Percentiles rank a stretch among this genome's conserved stretches.
phyloP scores from a whole-genome alignment of 768 basidiomycete species.

The Lactarius hengduanensis region DNA sequence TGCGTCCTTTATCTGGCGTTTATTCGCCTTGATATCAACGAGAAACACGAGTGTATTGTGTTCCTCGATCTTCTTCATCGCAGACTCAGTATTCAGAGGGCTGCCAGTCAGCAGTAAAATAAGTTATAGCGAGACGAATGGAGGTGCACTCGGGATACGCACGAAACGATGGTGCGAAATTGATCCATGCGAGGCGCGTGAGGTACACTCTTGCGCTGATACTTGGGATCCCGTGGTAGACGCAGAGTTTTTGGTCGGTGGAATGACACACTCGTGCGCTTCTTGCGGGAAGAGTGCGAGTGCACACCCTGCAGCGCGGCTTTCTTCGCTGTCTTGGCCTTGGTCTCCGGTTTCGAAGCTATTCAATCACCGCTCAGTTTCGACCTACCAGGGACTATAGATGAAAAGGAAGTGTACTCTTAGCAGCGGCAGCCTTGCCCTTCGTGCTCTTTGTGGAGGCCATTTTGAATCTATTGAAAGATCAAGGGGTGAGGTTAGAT shows the following conservation, averaged over 20 bases:
- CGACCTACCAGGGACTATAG: background rate
- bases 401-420: constrained; percentile 38
- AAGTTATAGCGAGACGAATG: background rate
- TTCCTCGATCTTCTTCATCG: constrained; percentile 99
- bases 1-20: constrained; percentile 98
- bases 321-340: constrained; percentile 96
- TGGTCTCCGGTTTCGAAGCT: constrained; percentile 40
- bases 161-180: constrained; percentile 91
- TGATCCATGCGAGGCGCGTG: constrained; percentile 96
- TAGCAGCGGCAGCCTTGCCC: constrained; percentile 54
- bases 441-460: constrained; percentile 68
- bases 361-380: background rate
- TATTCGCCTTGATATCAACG: constrained; percentile 93
- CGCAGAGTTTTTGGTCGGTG: constrained; percentile 93
- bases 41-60: constrained; percentile 99
- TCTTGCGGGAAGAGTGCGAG: constrained; percentile 74
- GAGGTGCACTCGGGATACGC: constrained; percentile 37
- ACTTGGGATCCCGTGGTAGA: constrained; percentile 80
- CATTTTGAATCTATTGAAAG: constrained; percentile 41
- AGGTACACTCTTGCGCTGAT: constrained; percentile 92
- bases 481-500: background rate
- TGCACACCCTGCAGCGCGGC: constrained; percentile 88
- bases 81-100: constrained; percentile 91
- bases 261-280: constrained; percentile 85
- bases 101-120: constrained; percentile 36